These are phyloP conservation scores for Cercis canadensis DNA, from an alignment of 306 rosid genomes.

Conservation along the genomic window DNA sequence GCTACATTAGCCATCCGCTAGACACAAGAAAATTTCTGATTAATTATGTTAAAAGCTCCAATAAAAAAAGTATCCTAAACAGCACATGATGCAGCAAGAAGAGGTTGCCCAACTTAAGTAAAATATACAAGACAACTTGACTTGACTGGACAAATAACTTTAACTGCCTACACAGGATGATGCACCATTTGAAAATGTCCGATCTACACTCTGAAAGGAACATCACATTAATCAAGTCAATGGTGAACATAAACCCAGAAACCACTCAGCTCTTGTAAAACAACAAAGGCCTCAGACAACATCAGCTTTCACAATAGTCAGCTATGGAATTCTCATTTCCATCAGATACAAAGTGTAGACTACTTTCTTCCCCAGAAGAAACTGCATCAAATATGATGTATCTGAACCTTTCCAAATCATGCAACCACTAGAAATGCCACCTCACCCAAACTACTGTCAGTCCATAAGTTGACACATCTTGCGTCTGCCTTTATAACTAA, in stretches of 20 bases:
- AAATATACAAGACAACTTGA: no score
- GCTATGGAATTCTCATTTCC: slow-evolving; percentile 40
- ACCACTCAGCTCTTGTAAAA: background rate
- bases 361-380: slow-evolving; percentile 33
- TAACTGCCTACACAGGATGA: slow-evolving; percentile 39
- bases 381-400: slow-evolving; percentile 32
- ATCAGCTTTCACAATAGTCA: slow-evolving; percentile 21
- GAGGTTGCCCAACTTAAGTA: no score
- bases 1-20: slow-evolving; percentile 11
- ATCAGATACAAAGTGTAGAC: no score
- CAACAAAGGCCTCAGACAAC: slow-evolving; percentile 29
- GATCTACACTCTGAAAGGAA: slow-evolving; percentile 31
- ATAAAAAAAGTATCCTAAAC: slow-evolving; percentile 24
- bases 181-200: slow-evolving; percentile 17
- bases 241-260: background rate
- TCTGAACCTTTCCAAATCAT: slow-evolving; percentile 38
- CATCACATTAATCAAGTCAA: background rate
- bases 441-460: slow-evolving; percentile 33
- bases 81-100: slow-evolving; percentile 26
- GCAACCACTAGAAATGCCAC: slow-evolving; percentile 32
- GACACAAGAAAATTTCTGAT: slow-evolving; percentile 34
- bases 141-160: slow-evolving; percentile 33
- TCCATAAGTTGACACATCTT: slow-evolving; percentile 32
- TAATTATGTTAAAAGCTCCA: slow-evolving; percentile 26
- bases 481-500: slow-evolving; percentile 39